Percentiles rank a stretch among this genome's conserved stretches.
Evolutionary conservation across 345 rosid species (phyloP).

Genomic region (Trapa incisa): DNA sequence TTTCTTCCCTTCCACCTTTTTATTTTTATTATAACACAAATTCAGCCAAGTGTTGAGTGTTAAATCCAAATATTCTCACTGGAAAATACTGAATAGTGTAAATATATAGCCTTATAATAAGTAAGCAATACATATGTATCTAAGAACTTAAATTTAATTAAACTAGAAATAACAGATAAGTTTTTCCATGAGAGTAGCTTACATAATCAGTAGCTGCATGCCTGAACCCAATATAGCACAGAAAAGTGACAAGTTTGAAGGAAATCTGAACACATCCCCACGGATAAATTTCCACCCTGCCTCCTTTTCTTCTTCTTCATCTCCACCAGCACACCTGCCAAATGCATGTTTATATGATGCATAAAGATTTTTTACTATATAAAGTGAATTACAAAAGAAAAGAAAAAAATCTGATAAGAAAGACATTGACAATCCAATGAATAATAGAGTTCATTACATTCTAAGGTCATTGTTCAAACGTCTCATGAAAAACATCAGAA

Average conservation of each 20-base stretch:
- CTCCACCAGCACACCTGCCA: slow-evolving; percentile 43
- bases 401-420: too few species aligned
- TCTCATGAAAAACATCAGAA: slow-evolving; percentile 41
- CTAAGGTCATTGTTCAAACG: slow-evolving; percentile 56
- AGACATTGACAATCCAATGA: not conserved
- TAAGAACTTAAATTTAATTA: not conserved
- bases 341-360: not conserved
- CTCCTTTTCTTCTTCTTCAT: slow-evolving; percentile 66
- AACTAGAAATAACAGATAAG: not conserved
- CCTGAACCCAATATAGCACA: slow-evolving; percentile 71
- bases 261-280: slow-evolving; percentile 60
- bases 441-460: slow-evolving; percentile 26
- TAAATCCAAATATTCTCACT: not conserved
- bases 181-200: slow-evolving; percentile 21
- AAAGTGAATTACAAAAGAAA: too few species aligned
- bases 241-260: slow-evolving; percentile 52
- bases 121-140: slow-evolving; percentile 25
- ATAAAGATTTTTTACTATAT: not conserved
- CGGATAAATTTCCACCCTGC: slow-evolving; percentile 71
- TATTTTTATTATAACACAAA: not conserved
- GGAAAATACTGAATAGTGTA: not conserved
- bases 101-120: not conserved
- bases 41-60: not conserved
- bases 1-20: not conserved
- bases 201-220: slow-evolving; percentile 60